These are phyloP conservation scores for Eucalyptus cloeziana DNA, from an alignment of 345 rosid species.

Conservation along the genomic window DNA sequence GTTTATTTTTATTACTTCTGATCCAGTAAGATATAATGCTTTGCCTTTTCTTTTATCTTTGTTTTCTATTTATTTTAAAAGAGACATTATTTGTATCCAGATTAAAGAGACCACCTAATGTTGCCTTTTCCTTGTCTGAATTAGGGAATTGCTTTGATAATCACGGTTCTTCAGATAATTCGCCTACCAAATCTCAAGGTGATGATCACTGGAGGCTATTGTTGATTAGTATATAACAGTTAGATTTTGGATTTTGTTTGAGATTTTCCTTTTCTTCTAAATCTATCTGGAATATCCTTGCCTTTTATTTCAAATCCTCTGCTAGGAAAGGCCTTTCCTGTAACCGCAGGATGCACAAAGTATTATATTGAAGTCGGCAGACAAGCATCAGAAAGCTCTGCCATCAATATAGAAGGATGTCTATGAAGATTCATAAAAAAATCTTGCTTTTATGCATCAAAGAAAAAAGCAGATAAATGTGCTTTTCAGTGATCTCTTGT, in stretches of 20 bases:
- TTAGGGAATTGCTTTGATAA: slow-evolving; percentile 90
- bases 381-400: neutral
- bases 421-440: neutral
- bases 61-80: neutral
- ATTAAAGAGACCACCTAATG: neutral
- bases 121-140: neutral
- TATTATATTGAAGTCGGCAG: neutral
- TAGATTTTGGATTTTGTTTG: neutral
- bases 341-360: neutral
- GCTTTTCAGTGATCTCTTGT: neutral
- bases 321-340: neutral
- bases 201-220: neutral
- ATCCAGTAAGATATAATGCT: neutral
- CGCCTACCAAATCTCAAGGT: slow-evolving; percentile 96
- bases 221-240: neutral
- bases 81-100: neutral
- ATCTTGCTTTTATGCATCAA: neutral
- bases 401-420: neutral
- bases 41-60: neutral
- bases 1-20: neutral
- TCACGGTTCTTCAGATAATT: slow-evolving; percentile 94
- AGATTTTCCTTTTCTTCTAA: neutral
- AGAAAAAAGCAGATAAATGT: neutral
- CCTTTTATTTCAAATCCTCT: neutral
- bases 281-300: neutral